A percentile compares a stretch with the other conserved stretches of the same genome.
Evolutionary conservation across 2,329 filamentous ascomycete genomes (phyloP).

Genomic region (Cladophialophora psammophila): DNA sequence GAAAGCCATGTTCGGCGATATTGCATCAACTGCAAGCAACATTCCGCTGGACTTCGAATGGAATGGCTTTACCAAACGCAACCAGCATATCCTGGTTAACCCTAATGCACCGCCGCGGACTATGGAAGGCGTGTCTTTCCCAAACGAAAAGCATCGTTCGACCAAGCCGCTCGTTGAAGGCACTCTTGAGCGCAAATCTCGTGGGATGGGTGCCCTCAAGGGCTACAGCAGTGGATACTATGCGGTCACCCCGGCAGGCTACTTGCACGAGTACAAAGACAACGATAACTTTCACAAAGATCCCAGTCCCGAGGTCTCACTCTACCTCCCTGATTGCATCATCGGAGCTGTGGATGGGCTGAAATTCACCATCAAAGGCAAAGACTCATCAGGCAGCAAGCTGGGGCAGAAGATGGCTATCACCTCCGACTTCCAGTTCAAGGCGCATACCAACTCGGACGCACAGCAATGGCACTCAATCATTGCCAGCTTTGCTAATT

Average conservation of each 20-base stretch:
- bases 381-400: conserved; percentile 80
- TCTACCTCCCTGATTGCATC: conserved; percentile 90
- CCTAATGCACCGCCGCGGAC: conserved; percentile 75
- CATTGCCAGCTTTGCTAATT: conserved; percentile 54
- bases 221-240: conserved; percentile 85
- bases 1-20: conserved; percentile 81
- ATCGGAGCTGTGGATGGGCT: conserved; percentile 75
- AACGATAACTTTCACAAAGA: conserved; percentile 77
- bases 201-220: conserved; percentile 77
- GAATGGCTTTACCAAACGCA: conserved; percentile 80
- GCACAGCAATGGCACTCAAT: conserved; percentile 85
- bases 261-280: conserved; percentile 95
- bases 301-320: conserved; percentile 81
- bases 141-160: conserved; percentile 83
- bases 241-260: conserved; percentile 86
- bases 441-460: conserved; percentile 80
- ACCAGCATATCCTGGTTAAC: conserved; percentile 76
- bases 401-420: conserved; percentile 82
- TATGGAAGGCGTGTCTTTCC: conserved; percentile 77
- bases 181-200: conserved; percentile 86
- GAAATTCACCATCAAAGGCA: conserved; percentile 95
- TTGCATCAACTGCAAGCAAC: conserved; percentile 76
- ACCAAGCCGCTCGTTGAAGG: conserved; percentile 88
- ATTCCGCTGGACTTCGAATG: conserved; percentile 90
- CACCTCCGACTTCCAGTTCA: conserved; percentile 81